These are phyloP conservation scores for Wickerhamomyces chambardii DNA, from an alignment of 805 yeast genomes.

Conservation along the genomic window DNA sequence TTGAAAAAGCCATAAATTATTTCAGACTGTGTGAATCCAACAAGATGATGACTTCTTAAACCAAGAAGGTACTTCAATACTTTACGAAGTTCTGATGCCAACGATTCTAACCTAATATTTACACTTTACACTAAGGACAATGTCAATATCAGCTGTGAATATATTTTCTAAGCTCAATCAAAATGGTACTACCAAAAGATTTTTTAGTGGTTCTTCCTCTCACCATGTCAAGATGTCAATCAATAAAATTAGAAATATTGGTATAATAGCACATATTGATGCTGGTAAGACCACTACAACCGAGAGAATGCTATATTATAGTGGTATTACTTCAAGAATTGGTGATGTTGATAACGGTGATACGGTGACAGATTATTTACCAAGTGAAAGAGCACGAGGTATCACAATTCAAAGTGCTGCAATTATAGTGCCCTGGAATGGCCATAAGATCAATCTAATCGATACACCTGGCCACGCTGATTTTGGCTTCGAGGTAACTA, in stretches of 20 bases:
- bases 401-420: slow-evolving; percentile 97
- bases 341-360: slow-evolving; percentile 97
- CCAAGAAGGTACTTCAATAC: no score
- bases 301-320: slow-evolving; percentile 86
- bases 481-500: slow-evolving; percentile 87
- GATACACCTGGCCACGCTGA: slow-evolving; percentile 99
- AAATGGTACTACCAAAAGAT: background rate
- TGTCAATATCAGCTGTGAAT: no score
- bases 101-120: no score
- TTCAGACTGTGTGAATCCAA: no score
- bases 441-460: slow-evolving; percentile 70
- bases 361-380: slow-evolving; percentile 87
- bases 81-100: no score
- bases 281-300: slow-evolving; percentile 99
- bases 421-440: slow-evolving; percentile 81
- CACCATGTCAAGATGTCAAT: no score
- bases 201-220: background rate
- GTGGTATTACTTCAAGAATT: slow-evolving; percentile 70
- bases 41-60: no score
- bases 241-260: slow-evolving; percentile 77
- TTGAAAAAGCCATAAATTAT: no score
- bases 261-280: slow-evolving; percentile 97
- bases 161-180: no score
- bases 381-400: slow-evolving; percentile 87
- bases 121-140: no score